Evolutionary conservation across 169 alveolate genomes (phyloP).

Genomic region (Cryptosporidium ubiquitum): DNA sequence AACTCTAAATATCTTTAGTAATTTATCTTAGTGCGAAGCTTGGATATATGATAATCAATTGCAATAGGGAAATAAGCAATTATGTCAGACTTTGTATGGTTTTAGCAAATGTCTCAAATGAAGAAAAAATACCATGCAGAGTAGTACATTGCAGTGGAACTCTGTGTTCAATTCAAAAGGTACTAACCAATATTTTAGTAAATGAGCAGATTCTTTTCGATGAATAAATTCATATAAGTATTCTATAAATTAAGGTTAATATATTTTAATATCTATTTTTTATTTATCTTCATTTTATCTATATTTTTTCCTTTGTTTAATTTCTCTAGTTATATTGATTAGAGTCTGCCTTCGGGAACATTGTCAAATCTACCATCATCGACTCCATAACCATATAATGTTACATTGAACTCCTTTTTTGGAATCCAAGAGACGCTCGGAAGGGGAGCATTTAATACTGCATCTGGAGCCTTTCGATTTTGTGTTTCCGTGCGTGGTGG

Average conservation of each 20-base stretch:
- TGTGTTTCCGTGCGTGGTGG: neutral
- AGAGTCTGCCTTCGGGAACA: slow-evolving; percentile 27
- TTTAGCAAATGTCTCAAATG: slow-evolving; percentile 5
- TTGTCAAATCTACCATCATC: slow-evolving; percentile 74
- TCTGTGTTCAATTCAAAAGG: slow-evolving; percentile 47
- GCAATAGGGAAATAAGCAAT: slow-evolving; percentile 64
- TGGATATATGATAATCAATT: slow-evolving; percentile 40
- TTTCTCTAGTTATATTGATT: neutral
- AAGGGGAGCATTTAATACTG: slow-evolving; percentile 35
- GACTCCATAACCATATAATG: slow-evolving; percentile 50
- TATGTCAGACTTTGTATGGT: slow-evolving; percentile 32
- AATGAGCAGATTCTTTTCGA: slow-evolving; percentile 20
- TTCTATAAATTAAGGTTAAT: slow-evolving; percentile 1
- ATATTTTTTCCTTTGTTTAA: neutral
- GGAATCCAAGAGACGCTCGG: slow-evolving; percentile 73
- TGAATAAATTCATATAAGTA: neutral
- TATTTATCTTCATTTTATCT: neutral
- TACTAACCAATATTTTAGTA: slow-evolving; percentile 15
- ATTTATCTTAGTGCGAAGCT: slow-evolving; percentile 34
- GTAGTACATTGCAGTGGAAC: slow-evolving; percentile 63
- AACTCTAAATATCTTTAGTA: slow-evolving; percentile 26
- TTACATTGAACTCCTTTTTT: slow-evolving; percentile 62
- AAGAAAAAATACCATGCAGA: slow-evolving; percentile 28
- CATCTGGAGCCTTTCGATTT: slow-evolving; percentile 43
- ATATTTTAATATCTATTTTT: neutral